Conservation (phyloP, 2,329 filamentous ascomycete genomes). For the Exophiala viscosa region DNA sequence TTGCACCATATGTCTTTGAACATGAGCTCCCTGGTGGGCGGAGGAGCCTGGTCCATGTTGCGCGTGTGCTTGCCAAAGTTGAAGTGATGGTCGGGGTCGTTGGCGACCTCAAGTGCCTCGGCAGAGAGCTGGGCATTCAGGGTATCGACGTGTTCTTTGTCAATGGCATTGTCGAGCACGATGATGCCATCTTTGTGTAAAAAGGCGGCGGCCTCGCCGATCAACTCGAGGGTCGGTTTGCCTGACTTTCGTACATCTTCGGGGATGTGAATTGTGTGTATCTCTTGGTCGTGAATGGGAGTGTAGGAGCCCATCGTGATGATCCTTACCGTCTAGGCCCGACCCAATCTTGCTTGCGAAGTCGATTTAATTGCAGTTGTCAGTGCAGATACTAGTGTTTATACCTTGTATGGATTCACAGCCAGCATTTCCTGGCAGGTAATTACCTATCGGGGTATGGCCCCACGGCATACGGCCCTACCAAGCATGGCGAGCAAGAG, state of each 20-base stretch:
- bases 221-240: conserved; percentile 20
- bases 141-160: conserved; percentile 32
- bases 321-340: neutral
- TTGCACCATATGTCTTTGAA: conserved; percentile 39
- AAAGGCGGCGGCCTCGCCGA: conserved; percentile 25
- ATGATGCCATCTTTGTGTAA: conserved; percentile 39
- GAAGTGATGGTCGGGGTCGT: conserved; percentile 28
- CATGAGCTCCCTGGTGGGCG: conserved; percentile 34
- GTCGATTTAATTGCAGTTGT: neutral
- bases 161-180: conserved; percentile 38
- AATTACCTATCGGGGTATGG: too few relatives aligned
- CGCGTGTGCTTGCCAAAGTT: conserved; percentile 35
- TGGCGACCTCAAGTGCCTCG: conserved; percentile 35
- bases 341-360: too few relatives aligned
- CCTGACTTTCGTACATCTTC: conserved; percentile 19
- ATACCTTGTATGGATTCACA: too few relatives aligned
- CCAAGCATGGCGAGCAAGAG: too few relatives aligned
- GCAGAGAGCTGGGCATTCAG: conserved; percentile 30
- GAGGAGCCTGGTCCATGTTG: conserved; percentile 43
- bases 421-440: too few relatives aligned
- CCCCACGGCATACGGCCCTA: too few relatives aligned
- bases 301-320: conserved; percentile 23
- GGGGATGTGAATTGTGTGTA: conserved; percentile 24
- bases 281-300: conserved; percentile 20
- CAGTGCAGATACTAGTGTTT: neutral